Conservation (phyloP, 2,329 filamentous ascomycete genomes). For the Phialophora macrospora region DNA sequence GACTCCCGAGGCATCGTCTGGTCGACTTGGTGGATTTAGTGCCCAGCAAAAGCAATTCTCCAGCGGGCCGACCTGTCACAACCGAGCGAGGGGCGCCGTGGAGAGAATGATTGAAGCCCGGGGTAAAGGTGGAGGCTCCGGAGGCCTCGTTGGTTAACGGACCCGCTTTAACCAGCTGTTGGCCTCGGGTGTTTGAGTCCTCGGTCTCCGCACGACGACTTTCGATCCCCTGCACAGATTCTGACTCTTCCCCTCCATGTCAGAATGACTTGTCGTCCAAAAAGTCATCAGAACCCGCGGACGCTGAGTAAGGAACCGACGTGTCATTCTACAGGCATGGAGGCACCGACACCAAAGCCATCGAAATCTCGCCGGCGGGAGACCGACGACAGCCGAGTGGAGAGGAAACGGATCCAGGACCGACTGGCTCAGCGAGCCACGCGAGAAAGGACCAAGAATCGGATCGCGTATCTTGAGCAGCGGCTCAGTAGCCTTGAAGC, state of each 20-base stretch:
- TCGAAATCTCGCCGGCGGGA: constrained; percentile 24
- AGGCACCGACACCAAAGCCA: constrained; percentile 15
- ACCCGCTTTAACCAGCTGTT: neutral
- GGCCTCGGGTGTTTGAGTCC: neutral
- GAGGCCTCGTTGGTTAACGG: neutral
- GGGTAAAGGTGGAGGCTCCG: neutral
- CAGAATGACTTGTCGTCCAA: constrained; percentile 4
- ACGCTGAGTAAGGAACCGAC: neutral
- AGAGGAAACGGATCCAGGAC: constrained; percentile 36
- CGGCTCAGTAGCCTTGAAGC: constrained; percentile 33
- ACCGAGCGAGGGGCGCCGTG: neutral
- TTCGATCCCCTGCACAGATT: neutral
- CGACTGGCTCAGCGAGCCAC: constrained; percentile 39
- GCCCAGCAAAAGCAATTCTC: neutral
- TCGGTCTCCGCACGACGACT: neutral
- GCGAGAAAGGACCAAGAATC: constrained; percentile 39
- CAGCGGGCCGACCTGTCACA: neutral
- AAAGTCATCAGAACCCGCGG: neutral
- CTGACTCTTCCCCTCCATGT: constrained; percentile 26
- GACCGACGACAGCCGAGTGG: constrained; percentile 28
- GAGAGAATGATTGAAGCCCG: neutral
- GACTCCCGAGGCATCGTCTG: neutral
- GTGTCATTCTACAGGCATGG: constrained; percentile 23
- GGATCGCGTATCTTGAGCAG: constrained; percentile 35
- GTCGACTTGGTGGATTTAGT: neutral